Conservation (phyloP, 2,329 filamentous ascomycete species). For the Colletotrichum graminicola region DNA sequence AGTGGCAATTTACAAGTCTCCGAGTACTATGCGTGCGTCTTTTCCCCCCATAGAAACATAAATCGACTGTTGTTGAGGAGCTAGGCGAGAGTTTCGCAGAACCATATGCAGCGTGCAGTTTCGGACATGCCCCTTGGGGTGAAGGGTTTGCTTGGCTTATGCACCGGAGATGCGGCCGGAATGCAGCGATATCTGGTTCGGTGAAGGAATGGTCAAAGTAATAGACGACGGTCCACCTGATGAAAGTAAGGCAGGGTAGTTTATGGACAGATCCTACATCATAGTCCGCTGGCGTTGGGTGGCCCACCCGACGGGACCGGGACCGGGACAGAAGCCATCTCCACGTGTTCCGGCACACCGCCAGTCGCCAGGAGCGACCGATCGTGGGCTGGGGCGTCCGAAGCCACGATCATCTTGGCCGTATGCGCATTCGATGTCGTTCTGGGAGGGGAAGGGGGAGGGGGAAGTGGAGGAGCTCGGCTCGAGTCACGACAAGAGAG, state of each 20-base stretch:
- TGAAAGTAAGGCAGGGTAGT: neutral
- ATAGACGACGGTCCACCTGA: constrained; percentile 7
- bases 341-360: constrained; percentile 41
- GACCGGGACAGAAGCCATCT: constrained; percentile 30
- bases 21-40: constrained; percentile 26
- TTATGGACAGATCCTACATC: too few relatives aligned
- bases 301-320: constrained; percentile 34
- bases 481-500: constrained; percentile 6
- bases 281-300: constrained; percentile 14
- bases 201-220: constrained; percentile 16
- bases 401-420: constrained; percentile 5
- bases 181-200: constrained; percentile 18
- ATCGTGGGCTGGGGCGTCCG: constrained; percentile 7
- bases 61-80: constrained; percentile 40
- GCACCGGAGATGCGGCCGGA: constrained; percentile 25
- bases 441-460: neutral
- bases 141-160: constrained; percentile 21
- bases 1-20: constrained; percentile 36
- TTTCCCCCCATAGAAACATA: constrained; percentile 35
- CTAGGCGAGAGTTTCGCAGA: neutral
- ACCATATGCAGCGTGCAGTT: constrained; percentile 1
- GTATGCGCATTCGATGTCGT: neutral
- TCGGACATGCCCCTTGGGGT: neutral
- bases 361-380: constrained; percentile 35
- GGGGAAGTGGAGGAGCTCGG: neutral